Conservation (phyloP, 108 stramenopile species). For the Skeletonema menzelii region DNA sequence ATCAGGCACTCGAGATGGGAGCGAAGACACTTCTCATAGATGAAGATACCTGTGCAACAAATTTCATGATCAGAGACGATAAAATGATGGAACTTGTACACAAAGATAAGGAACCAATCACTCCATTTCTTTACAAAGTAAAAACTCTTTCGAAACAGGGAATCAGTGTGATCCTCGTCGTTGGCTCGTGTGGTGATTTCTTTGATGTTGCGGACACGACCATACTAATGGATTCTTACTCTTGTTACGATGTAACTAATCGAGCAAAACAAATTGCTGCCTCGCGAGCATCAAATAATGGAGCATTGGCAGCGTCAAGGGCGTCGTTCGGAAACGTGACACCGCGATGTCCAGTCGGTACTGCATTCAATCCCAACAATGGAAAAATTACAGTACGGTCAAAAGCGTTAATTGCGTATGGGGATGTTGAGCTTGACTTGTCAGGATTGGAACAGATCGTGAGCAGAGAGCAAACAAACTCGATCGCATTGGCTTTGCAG, state of each 20-base stretch:
- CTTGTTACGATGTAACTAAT: slow-evolving; percentile 79
- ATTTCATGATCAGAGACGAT: slow-evolving; percentile 95
- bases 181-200: slow-evolving; percentile 95
- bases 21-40: slow-evolving; percentile 90
- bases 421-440: slow-evolving; percentile 78
- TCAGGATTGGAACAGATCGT: slow-evolving; percentile 81
- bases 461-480: slow-evolving; percentile 69
- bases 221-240: slow-evolving; percentile 90
- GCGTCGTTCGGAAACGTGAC: slow-evolving; percentile 53
- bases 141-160: slow-evolving; percentile 75
- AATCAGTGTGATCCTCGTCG: slow-evolving; percentile 88
- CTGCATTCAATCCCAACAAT: slow-evolving; percentile 56
- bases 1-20: slow-evolving; percentile 84
- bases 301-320: slow-evolving; percentile 29
- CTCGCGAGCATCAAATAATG: slow-evolving; percentile 29
- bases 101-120: slow-evolving; percentile 93
- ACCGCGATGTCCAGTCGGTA: slow-evolving; percentile 50
- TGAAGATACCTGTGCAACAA: slow-evolving; percentile 94
- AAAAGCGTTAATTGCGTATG: slow-evolving; percentile 60
- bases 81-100: slow-evolving; percentile 94
- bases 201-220: slow-evolving; percentile 93
- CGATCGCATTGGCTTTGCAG: slow-evolving; percentile 69
- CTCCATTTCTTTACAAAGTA: slow-evolving; percentile 90
- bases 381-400: slow-evolving; percentile 67
- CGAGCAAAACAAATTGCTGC: slow-evolving; percentile 83